Evolutionary conservation across 1,284 basidiomycete genomes (phyloP).

Genomic region (Heterobasidion occidentale): DNA sequence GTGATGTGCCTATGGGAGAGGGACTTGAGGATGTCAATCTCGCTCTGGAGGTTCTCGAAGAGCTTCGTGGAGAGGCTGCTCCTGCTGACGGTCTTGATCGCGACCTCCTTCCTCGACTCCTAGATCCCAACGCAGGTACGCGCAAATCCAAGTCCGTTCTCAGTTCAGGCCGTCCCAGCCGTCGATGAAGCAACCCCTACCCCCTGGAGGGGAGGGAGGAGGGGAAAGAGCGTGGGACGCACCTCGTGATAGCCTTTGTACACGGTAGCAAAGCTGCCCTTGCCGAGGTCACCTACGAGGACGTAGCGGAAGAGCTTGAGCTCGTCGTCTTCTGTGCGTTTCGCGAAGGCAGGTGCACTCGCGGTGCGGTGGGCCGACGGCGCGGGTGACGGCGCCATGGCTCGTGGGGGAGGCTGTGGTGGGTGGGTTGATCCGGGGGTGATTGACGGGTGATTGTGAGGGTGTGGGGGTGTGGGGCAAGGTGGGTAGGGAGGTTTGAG

Average conservation of each 20-base stretch:
- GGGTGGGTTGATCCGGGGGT: not conserved
- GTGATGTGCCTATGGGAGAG: slow-evolving; percentile 94
- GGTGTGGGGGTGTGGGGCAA: not conserved
- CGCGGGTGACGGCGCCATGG: slow-evolving; percentile 11
- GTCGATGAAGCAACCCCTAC: slow-evolving; percentile 1
- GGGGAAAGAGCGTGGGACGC: slow-evolving; percentile 16
- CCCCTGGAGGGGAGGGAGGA: not conserved
- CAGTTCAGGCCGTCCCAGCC: not conserved
- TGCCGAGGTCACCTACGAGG: slow-evolving; percentile 66
- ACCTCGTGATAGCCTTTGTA: slow-evolving; percentile 90
- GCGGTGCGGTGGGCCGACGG: slow-evolving; percentile 5
- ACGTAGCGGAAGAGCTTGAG: slow-evolving; percentile 53
- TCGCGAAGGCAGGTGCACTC: slow-evolving; percentile 2
- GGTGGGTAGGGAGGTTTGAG: not conserved
- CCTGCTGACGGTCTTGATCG: slow-evolving; percentile 92
- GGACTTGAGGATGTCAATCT: slow-evolving; percentile 95
- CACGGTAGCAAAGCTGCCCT: slow-evolving; percentile 94
- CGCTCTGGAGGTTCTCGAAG: slow-evolving; percentile 93
- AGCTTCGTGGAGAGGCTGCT: slow-evolving; percentile 88
- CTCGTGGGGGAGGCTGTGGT: not conserved
- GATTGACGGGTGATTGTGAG: not conserved
- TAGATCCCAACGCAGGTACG: slow-evolving; percentile 21
- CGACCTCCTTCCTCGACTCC: slow-evolving; percentile 75
- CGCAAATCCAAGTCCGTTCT: not conserved
- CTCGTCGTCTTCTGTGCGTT: slow-evolving; percentile 49